Percentiles rank a stretch among this genome's conserved stretches.
phyloP scores from a whole-genome alignment of 2,329 filamentous ascomycete species.

The Fusarium neocosmosporiellum region DNA sequence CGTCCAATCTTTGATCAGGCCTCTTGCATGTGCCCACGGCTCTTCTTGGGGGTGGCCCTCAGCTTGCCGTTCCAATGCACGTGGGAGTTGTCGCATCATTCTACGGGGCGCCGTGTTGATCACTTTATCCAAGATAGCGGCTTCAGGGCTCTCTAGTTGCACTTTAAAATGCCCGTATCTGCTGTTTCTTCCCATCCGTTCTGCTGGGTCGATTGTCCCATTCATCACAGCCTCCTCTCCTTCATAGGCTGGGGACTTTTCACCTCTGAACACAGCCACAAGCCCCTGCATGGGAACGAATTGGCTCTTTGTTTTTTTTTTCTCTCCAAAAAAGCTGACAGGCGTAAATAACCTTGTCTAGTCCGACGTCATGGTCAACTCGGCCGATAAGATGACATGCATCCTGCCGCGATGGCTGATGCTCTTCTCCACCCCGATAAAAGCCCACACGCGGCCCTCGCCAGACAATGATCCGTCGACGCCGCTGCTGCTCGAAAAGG shows the following conservation, averaged over 20 bases:
- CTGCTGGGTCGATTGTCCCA: neutral
- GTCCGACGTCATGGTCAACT: constrained; percentile 11
- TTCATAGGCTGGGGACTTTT: neutral
- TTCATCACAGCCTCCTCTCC: neutral
- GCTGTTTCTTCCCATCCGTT: neutral
- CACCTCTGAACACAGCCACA: neutral
- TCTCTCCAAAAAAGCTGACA: neutral
- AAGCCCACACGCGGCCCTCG: neutral
- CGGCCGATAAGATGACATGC: neutral
- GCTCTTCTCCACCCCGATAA: neutral
- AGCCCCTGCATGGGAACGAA: neutral
- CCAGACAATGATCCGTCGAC: neutral
- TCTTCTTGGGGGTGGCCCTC: constrained; percentile 3
- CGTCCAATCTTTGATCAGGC: constrained; percentile 24
- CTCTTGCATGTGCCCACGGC: constrained; percentile 18
- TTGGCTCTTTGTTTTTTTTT: neutral
- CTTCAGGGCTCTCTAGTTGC: neutral
- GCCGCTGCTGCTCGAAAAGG: constrained; percentile 1
- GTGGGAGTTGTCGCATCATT: constrained; percentile 11
- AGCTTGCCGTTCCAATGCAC: constrained; percentile 18
- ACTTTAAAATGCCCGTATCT: neutral
- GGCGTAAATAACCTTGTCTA: neutral
- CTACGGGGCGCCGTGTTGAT: constrained; percentile 12
- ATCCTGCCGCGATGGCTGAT: constrained; percentile 25
- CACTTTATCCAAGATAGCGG: constrained; percentile 6